Percentiles rank a stretch among this genome's conserved stretches.
Evolutionary conservation across 2,329 filamentous ascomycete species (phyloP).

Genomic region (Trichophyton rubrum): DNA sequence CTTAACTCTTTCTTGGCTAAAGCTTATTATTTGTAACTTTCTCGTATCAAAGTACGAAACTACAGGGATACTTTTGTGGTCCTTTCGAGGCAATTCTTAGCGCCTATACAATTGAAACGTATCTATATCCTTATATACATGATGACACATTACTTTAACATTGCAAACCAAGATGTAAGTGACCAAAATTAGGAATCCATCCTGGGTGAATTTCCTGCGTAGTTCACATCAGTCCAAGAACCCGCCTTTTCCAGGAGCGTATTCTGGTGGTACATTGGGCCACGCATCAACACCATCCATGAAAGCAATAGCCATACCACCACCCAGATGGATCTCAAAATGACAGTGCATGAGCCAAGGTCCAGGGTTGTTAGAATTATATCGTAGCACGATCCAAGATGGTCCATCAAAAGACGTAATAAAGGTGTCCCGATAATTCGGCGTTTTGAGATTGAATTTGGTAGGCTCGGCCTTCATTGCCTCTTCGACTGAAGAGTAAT

Average conservation of each 20-base stretch:
- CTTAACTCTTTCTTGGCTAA: too few species aligned
- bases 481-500: slow-evolving; percentile 30
- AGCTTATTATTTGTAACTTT: too few species aligned
- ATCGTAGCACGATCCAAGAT: slow-evolving; percentile 35
- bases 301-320: slow-evolving; percentile 38
- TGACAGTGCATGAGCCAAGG: slow-evolving; percentile 41
- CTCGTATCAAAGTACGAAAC: too few species aligned
- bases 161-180: too few species aligned
- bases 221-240: background rate
- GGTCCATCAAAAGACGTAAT: slow-evolving; percentile 21
- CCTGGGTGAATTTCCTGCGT: too few species aligned
- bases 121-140: too few species aligned
- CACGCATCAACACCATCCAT: slow-evolving; percentile 39
- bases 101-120: too few species aligned
- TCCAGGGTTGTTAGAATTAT: slow-evolving; percentile 36
- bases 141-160: too few species aligned
- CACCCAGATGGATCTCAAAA: slow-evolving; percentile 36
- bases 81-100: too few species aligned
- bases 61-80: too few species aligned
- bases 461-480: slow-evolving; percentile 29
- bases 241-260: slow-evolving; percentile 5
- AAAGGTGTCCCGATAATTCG: slow-evolving; percentile 33
- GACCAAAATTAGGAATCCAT: too few species aligned
- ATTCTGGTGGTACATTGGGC: slow-evolving; percentile 19
- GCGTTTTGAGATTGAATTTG: slow-evolving; percentile 36